Percentiles rank a stretch among this genome's conserved stretches.
Conservation (phyloP, 2,329 filamentous ascomycete genomes). For the Fusarium acutatum region DNA sequence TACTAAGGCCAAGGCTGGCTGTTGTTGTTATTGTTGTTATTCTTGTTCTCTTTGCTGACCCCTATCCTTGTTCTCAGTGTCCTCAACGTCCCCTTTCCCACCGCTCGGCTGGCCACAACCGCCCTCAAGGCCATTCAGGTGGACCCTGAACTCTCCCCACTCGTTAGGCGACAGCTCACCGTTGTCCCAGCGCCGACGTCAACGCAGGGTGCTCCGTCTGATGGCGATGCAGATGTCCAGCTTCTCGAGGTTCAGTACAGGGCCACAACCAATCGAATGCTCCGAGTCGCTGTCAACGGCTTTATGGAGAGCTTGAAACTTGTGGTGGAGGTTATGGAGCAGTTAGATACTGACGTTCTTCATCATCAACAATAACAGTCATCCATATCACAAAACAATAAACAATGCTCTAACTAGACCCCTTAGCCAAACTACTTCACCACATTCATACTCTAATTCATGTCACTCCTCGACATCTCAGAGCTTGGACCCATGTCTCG, state of each 20-base stretch:
- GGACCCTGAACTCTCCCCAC: slow-evolving; percentile 86
- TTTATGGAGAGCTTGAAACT: slow-evolving; percentile 92
- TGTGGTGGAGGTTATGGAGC: slow-evolving; percentile 88
- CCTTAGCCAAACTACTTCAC: neutral
- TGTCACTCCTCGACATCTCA: neutral
- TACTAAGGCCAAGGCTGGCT: slow-evolving; percentile 6
- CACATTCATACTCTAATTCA: neutral
- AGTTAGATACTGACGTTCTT: slow-evolving; percentile 86
- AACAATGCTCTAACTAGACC: neutral
- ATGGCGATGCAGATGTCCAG: slow-evolving; percentile 41
- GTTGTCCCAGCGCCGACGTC: slow-evolving; percentile 53
- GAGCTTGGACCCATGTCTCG: neutral
- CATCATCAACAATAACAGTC: slow-evolving; percentile 41
- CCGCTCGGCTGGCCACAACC: slow-evolving; percentile 76
- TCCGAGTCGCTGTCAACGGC: slow-evolving; percentile 93
- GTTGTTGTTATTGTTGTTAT: slow-evolving; percentile 28
- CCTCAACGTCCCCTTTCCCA: slow-evolving; percentile 83
- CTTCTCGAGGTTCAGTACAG: slow-evolving; percentile 79
- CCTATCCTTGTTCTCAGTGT: slow-evolving; percentile 58
- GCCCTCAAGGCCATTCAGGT: slow-evolving; percentile 81
- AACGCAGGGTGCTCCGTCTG: slow-evolving; percentile 28
- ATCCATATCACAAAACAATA: slow-evolving; percentile 1
- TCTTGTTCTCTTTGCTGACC: slow-evolving; percentile 14
- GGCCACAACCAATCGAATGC: slow-evolving; percentile 94
- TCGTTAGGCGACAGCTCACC: slow-evolving; percentile 77